Base-by-base conservation (phyloP, 1,139 yeast genomes). In the Yamadazyma siamensis region DNA sequence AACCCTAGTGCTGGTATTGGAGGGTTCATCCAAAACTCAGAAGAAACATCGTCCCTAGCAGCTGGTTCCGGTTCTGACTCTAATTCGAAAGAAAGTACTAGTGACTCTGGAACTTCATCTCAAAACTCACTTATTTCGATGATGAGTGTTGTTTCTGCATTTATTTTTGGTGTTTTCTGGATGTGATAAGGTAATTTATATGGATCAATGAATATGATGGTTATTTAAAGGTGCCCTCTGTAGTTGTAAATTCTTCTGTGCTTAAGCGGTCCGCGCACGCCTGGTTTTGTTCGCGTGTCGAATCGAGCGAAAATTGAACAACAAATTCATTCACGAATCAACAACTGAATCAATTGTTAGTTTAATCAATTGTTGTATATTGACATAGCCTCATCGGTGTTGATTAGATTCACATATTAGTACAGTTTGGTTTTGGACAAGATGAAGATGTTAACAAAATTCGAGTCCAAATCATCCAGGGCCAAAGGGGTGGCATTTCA, bases 401-500 rank as follows among this genome's bases (percentile, higher is more conserved):
- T n/a, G n/a, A n/a, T n/a, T n/a, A n/a, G n/a, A n/a, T n/a, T n/a
- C n/a, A n/a, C n/a, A n/a, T n/a, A n/a, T n/a, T n/a, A n/a, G n/a
- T n/a, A n/a, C n/a, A n/a, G n/a, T n/a, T n/a, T n/a, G n/a, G n/a
- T n/a, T n/a, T n/a, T n/a, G n/a, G 7, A 18, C 22, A 31, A 31
- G 23, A 88, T 88, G 96, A 88, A 88, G 86, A 84, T 88, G 95
- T 77, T 88, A 57, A 88, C 96, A 35, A 88, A 85, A 81, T 94
- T 94, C 64, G 98, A 94, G 69, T 88, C 97, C 52, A 94, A 94
- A 75, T 89, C 97, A 46, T 87, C 97, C 34, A 75, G 98, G 74
- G 97, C 97, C 32, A 94, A 94, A 65, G 96, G 96, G 43, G 88
- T 94, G 52, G 97, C 98, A 35, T 91, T 94, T 63, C 99, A 94